phyloP scores from a whole-genome alignment of 805 yeast species.

The Candida ipomoeae region DNA sequence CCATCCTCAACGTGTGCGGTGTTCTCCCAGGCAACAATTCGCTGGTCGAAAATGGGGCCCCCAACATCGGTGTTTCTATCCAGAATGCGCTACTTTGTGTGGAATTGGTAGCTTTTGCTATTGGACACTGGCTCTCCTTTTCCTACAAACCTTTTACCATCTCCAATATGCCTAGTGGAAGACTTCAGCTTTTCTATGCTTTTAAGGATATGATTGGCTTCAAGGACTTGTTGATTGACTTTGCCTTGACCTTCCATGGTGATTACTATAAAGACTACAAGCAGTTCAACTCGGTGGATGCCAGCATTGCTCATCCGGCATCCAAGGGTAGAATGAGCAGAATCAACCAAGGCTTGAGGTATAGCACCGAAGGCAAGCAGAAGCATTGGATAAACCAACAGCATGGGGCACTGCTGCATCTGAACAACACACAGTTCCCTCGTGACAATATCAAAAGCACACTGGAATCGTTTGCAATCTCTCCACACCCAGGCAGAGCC shows the following conservation, averaged over 20 bases:
- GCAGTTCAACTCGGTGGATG: slow-evolving; percentile 77
- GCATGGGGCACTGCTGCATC: slow-evolving; percentile 10
- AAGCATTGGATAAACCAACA: slow-evolving; percentile 69
- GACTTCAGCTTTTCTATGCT: slow-evolving; percentile 61
- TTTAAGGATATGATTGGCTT: slow-evolving; percentile 70
- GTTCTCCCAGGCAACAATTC: slow-evolving; percentile 32
- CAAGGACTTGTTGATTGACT: slow-evolving; percentile 77
- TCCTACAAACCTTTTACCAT: slow-evolving; percentile 69
- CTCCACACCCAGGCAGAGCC: slow-evolving; percentile 3
- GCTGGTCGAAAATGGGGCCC: slow-evolving; percentile 23
- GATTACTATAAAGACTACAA: slow-evolving; percentile 69
- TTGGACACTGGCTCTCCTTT: slow-evolving; percentile 86
- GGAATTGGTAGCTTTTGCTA: slow-evolving; percentile 81
- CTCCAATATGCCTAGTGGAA: slow-evolving; percentile 58
- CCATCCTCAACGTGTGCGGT: slow-evolving; percentile 48
- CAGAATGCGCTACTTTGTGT: slow-evolving; percentile 78
- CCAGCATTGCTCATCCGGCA: slow-evolving; percentile 63
- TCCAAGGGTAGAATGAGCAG: slow-evolving; percentile 61
- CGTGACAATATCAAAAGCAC: slow-evolving; percentile 22
- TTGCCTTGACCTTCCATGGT: slow-evolving; percentile 65
- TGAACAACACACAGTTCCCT: background rate
- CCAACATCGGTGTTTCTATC: slow-evolving; percentile 52
- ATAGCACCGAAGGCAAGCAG: slow-evolving; percentile 69
- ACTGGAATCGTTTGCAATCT: slow-evolving; percentile 24
- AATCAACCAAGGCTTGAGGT: slow-evolving; percentile 78